These are phyloP conservation scores for Ruellia speciosa DNA, from an alignment of 305 asterid species.

Conservation along the genomic window DNA sequence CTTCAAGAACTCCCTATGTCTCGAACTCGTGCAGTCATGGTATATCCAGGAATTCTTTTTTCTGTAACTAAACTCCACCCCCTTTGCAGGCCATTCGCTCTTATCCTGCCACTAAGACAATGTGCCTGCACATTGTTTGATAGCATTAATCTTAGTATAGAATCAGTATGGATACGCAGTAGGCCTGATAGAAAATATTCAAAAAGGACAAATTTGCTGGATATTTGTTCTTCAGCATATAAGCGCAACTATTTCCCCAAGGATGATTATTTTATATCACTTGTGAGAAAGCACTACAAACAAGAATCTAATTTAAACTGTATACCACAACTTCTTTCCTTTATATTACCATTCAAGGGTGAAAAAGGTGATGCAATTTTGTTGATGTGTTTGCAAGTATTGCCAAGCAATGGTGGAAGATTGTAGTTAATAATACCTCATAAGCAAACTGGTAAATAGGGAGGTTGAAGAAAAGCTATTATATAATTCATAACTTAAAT, in stretches of 20 bases:
- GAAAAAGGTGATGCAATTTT: too few species aligned
- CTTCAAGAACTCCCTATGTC: conserved; percentile 89
- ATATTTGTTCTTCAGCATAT: background rate
- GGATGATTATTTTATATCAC: too few species aligned
- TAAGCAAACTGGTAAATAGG: too few species aligned
- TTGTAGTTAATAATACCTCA: too few species aligned
- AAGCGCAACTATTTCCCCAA: background rate
- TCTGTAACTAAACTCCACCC: conserved; percentile 35
- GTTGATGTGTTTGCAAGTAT: too few species aligned
- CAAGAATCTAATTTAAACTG: too few species aligned
- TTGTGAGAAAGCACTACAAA: too few species aligned
- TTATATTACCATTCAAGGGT: too few species aligned
- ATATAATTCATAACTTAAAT: background rate
- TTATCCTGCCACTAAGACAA: conserved; percentile 32
- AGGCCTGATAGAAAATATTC: conserved; percentile 18
- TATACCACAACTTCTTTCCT: too few species aligned
- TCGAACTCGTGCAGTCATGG: conserved; percentile 99
- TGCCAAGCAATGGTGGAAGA: too few species aligned
- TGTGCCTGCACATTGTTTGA: conserved; percentile 21
- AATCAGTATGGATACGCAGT: conserved; percentile 29
- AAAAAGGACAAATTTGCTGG: background rate
- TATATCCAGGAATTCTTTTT: conserved; percentile 63
- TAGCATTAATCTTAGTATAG: conserved; percentile 23
- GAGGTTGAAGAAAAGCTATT: background rate
- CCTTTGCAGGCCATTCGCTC: conserved; percentile 32